phyloP scores from a whole-genome alignment of 345 rosid genomes.

The Populus pruinosa region DNA sequence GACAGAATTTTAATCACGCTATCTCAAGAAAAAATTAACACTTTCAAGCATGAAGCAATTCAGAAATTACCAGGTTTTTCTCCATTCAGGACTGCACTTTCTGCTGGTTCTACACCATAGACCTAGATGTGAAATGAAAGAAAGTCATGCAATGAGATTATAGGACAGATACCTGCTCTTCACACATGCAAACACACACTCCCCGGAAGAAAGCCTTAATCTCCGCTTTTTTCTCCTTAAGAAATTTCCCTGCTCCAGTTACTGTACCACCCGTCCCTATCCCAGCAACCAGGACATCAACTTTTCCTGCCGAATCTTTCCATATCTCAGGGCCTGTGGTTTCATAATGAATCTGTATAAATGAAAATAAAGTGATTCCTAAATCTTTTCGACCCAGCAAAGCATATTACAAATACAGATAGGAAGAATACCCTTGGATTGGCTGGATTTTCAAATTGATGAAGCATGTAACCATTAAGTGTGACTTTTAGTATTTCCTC shows the following conservation, averaged over 20 bases:
- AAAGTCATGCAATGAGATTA: not conserved
- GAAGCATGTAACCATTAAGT: slow-evolving; percentile 24
- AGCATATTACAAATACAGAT: not conserved
- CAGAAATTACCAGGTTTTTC: slow-evolving; percentile 18
- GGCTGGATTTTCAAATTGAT: slow-evolving; percentile 21
- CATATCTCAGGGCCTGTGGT: slow-evolving; percentile 31
- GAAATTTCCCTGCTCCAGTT: slow-evolving; percentile 25
- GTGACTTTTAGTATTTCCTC: slow-evolving; percentile 21
- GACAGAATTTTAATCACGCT: no score
- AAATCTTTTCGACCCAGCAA: not conserved
- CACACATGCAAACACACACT: not conserved
- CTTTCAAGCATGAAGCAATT: not conserved
- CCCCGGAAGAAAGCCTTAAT: slow-evolving; percentile 12
- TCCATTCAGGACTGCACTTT: slow-evolving; percentile 30
- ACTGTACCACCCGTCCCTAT: slow-evolving; percentile 29
- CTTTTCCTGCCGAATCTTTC: slow-evolving; percentile 20
- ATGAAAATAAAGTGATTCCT: not conserved
- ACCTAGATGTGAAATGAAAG: slow-evolving; percentile 6
- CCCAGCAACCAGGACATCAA: slow-evolving; percentile 19
- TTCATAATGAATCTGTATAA: slow-evolving; percentile 20
- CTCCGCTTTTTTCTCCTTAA: slow-evolving; percentile 20
- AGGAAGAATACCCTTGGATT: slow-evolving; percentile 15
- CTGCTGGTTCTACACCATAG: slow-evolving; percentile 32
- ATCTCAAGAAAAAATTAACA: not conserved
- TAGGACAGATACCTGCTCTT: not conserved